phyloP scores from a whole-genome alignment of 2,329 filamentous ascomycete genomes.

The Thermothelomyces thermophilus region DNA sequence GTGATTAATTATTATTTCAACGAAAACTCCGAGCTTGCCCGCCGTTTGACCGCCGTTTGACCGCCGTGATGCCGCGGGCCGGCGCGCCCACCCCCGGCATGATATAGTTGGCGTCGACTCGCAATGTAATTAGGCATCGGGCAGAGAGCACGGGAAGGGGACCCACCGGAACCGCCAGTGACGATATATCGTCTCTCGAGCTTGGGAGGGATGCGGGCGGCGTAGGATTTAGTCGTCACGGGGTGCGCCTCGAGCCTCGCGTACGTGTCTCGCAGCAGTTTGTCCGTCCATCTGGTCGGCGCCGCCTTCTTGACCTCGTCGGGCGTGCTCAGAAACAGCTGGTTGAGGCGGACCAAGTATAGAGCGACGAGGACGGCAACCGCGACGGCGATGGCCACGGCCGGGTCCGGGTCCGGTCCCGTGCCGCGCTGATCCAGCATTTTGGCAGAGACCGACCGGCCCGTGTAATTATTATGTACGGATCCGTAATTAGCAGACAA shows the following conservation, averaged over 20 bases:
- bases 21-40: no score
- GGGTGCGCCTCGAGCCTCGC: constrained; percentile 30
- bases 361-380: neutral
- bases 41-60: no score
- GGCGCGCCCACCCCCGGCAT: no score
- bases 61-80: no score
- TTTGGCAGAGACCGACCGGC: no score
- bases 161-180: constrained; percentile 40
- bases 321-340: constrained; percentile 32
- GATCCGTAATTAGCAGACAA: no score
- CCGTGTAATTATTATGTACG: no score
- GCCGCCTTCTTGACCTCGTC: constrained; percentile 30
- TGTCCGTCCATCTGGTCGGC: constrained; percentile 33
- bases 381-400: neutral
- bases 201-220: constrained; percentile 33
- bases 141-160: neutral
- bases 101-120: no score
- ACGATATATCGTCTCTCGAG: constrained; percentile 39
- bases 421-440: neutral
- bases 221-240: constrained; percentile 31
- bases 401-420: neutral
- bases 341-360: constrained; percentile 30
- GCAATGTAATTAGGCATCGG: no score
- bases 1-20: no score
- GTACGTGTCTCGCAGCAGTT: constrained; percentile 31